A percentile compares a stretch with the other conserved stretches of the same genome.
Evolutionary conservation across 2,329 filamentous ascomycete species (phyloP).

Genomic region (Bipolaris sorokiniana): DNA sequence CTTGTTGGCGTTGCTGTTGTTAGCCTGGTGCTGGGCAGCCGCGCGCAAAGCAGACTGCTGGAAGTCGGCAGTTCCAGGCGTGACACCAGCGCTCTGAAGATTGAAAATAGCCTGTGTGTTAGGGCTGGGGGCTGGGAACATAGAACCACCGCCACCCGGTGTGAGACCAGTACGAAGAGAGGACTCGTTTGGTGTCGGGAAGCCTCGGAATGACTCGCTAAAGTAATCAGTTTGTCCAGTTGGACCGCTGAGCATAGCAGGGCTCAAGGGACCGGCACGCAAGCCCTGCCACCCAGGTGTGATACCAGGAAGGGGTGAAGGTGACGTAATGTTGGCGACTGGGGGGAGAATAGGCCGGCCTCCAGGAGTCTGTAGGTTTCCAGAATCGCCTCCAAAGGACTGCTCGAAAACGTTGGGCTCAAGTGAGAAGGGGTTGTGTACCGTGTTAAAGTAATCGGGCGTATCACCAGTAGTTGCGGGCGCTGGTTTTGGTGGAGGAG

Average conservation of each 20-base stretch:
- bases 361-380: slow-evolving; percentile 71
- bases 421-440: slow-evolving; percentile 65
- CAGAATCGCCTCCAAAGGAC: slow-evolving; percentile 69
- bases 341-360: slow-evolving; percentile 81
- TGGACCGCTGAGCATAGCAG: slow-evolving; percentile 93
- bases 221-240: slow-evolving; percentile 80
- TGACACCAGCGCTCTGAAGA: slow-evolving; percentile 80
- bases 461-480: slow-evolving; percentile 51
- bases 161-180: slow-evolving; percentile 89
- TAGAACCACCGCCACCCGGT: slow-evolving; percentile 91
- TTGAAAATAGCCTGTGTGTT: slow-evolving; percentile 84
- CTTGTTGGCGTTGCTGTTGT: slow-evolving; percentile 40
- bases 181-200: slow-evolving; percentile 96
- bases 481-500: slow-evolving; percentile 58
- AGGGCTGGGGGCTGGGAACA: slow-evolving; percentile 92
- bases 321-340: slow-evolving; percentile 88
- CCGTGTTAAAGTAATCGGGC: slow-evolving; percentile 59
- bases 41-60: slow-evolving; percentile 89
- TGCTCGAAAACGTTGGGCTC: slow-evolving; percentile 98
- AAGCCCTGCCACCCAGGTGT: slow-evolving; percentile 87
- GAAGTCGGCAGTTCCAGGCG: slow-evolving; percentile 90
- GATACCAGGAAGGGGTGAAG: slow-evolving; percentile 75
- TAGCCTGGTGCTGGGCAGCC: slow-evolving; percentile 56
- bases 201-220: slow-evolving; percentile 80
- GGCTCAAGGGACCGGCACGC: slow-evolving; percentile 89